A percentile compares a stretch with the other conserved stretches of the same genome.
phyloP scores from a whole-genome alignment of 768 basidiomycete species.

The Amanita polypyramis region DNA sequence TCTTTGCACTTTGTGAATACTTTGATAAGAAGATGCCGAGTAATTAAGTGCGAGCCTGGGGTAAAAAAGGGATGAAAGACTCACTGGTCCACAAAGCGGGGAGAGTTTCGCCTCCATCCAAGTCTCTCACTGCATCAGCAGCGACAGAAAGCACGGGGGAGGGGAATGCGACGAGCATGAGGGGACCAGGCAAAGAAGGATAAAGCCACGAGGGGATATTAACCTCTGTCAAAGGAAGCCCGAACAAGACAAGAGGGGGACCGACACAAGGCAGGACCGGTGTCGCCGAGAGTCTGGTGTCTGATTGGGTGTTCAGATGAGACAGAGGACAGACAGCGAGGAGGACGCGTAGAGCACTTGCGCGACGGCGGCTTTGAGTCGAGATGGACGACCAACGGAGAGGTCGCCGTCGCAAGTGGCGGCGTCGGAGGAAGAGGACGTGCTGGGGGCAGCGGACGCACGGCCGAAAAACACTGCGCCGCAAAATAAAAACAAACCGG shows the following conservation, averaged over 20 bases:
- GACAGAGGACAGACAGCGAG: neutral
- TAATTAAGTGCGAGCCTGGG: conserved; percentile 1
- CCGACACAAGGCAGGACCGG: conserved; percentile 6
- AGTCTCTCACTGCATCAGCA: conserved; percentile 53
- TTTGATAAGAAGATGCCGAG: conserved; percentile 19
- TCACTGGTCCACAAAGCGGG: conserved; percentile 59
- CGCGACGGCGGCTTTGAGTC: neutral
- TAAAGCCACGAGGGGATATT: neutral
- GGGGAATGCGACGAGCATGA: conserved; percentile 45
- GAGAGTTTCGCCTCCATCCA: conserved; percentile 60
- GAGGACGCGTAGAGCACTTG: neutral
- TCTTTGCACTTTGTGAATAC: conserved; percentile 83
- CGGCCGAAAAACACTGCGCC: neutral
- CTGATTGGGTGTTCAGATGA: conserved; percentile 7
- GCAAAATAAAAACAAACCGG: conserved; percentile 10
- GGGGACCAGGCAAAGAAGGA: neutral
- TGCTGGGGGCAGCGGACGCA: neutral
- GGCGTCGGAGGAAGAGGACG: conserved; percentile 1
- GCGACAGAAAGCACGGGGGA: conserved; percentile 57
- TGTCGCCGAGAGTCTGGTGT: conserved; percentile 3
- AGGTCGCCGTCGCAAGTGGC: conserved; percentile 6
- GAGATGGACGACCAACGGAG: neutral
- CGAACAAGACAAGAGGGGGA: conserved; percentile 3
- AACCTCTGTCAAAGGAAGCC: neutral
- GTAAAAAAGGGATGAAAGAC: conserved; percentile 14